Evolutionary conservation across 2,329 filamentous ascomycete species (phyloP).

Genomic region (Aspergillus pseudonomiae): DNA sequence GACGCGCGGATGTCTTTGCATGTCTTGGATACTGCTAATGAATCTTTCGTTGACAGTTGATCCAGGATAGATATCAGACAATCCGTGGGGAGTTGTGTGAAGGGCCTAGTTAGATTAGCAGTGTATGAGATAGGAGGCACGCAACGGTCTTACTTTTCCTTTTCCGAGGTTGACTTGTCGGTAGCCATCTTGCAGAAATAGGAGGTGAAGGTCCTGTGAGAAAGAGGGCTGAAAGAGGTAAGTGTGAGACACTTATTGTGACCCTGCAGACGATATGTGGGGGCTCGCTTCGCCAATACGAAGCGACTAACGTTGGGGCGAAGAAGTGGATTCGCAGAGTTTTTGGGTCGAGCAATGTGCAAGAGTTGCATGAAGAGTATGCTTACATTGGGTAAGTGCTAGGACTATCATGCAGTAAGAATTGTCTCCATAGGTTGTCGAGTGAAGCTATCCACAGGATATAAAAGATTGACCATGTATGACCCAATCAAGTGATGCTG

Average conservation of each 20-base stretch:
- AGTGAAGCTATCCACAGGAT: not conserved
- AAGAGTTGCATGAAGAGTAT: not conserved
- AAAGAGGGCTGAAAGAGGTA: not conserved
- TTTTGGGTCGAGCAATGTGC: not conserved
- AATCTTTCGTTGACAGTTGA: not conserved
- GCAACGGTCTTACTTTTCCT: not conserved
- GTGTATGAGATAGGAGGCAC: not conserved
- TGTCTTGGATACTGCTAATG: not conserved
- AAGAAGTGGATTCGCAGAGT: not conserved
- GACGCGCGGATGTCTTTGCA: not conserved
- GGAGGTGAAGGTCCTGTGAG: not conserved
- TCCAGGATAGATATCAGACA: slow-evolving; percentile 2
- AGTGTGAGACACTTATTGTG: not conserved
- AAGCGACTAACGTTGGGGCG: not conserved
- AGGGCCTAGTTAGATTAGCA: not conserved
- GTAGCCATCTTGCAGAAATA: not conserved
- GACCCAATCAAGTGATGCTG: not conserved
- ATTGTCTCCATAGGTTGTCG: not conserved
- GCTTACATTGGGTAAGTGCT: not conserved
- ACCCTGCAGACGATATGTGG: not conserved
- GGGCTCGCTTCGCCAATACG: not conserved
- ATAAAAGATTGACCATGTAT: not conserved
- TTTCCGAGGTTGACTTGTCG: not conserved
- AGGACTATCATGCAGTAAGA: not conserved
- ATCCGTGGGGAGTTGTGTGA: not conserved